These are phyloP conservation scores for Lycium ferocissimum DNA, from an alignment of 257 asterid species.

Conservation along the genomic window DNA sequence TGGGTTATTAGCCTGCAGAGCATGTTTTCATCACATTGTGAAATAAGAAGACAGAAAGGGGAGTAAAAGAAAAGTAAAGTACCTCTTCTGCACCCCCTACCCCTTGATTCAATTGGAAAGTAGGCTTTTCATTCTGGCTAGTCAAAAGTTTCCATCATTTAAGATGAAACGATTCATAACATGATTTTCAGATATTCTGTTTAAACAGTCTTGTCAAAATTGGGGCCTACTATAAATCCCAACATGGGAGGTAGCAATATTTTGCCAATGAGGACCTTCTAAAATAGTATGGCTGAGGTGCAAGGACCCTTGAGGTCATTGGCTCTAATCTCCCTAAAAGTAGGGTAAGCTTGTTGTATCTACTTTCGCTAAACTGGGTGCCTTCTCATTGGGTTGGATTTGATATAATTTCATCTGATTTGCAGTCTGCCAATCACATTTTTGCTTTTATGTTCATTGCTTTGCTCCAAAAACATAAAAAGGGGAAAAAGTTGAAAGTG, in stretches of 20 bases:
- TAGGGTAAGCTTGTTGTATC: neutral
- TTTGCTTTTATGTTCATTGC: neutral
- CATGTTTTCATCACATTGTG: neutral
- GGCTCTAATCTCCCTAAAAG: neutral
- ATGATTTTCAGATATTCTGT: constrained; percentile 22
- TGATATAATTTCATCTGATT: constrained; percentile 23
- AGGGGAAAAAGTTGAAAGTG: neutral
- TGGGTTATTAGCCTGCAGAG: neutral
- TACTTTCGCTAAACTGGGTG: neutral
- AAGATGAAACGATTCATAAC: neutral
- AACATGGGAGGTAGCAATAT: neutral
- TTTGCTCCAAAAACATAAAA: neutral
- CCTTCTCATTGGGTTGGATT: constrained; percentile 5
- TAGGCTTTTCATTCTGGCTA: neutral
- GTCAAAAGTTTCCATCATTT: neutral
- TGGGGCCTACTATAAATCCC: neutral
- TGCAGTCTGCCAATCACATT: neutral
- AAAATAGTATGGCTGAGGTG: neutral
- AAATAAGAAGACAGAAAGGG: neutral
- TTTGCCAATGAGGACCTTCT: neutral
- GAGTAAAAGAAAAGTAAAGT: constrained; percentile 1
- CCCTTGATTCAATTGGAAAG: constrained; percentile 4
- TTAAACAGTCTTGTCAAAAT: neutral
- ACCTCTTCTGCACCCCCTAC: neutral
- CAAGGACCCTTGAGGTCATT: constrained; percentile 23